Evolutionary conservation across 2,329 filamentous ascomycete species (phyloP), one percentile per base, ranked within the genome.

Genomic region (Blastomyces percursus): DNA sequence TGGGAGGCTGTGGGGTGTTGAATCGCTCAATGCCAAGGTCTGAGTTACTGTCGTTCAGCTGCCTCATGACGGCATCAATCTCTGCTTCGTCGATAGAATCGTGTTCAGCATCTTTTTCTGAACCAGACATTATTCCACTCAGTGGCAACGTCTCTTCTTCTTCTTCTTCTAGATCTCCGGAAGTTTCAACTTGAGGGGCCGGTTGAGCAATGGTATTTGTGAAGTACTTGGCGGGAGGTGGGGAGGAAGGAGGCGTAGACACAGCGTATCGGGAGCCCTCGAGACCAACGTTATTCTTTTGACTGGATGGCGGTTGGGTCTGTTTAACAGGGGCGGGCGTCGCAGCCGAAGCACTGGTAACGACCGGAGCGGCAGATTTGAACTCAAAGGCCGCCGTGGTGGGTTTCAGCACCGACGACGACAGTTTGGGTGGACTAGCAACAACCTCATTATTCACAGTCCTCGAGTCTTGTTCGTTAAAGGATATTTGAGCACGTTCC

Each of bases 21-120:
- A 74, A 66, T 69, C 86, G 86, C 71, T 91, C 89, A 64, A 91
- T 84, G 14, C 89, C 89, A 72, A 88, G 84, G 60, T 87, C 86
- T 1, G 88, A 88, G 67, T 91, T 85, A 57, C 81, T 84, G 63
- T 86, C 83, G 69, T 91, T 87, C 69, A 96, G 82, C 64, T 94
- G 88, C 66, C 87, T 85, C 91, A 97, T 96, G 60, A 96, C 86
- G 54, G 88, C 90, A 77, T 96, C 92, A 69, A 96, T 92, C 71
- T 96, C 91, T 67, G 93, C 71, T 44, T 75, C 73, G 62, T 77
- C 69, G n/a, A 69, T 69, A 0, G 75, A 76, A 27, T 75, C 74
- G 5, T 69, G 64, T 2, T 66, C 70, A 6, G 70, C 70, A 57
- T 68, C 68, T 16, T 68, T 60, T 40, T 65, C 62, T 14, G 62